Conservation (phyloP, 345 rosid genomes). For the Sisymbrium irio region DNA sequence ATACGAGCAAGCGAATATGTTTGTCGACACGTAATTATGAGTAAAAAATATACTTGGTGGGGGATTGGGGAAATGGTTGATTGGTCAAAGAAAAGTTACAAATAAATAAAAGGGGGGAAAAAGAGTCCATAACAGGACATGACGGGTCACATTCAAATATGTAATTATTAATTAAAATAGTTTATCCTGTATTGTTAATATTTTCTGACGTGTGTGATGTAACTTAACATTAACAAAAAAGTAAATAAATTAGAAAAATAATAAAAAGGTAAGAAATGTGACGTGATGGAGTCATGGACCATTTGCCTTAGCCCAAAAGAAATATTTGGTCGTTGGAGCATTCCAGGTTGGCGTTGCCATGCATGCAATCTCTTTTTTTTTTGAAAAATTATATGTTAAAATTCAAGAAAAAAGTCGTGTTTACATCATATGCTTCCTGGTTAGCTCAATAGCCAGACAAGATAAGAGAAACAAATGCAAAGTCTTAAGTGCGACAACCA, state of each 20-base stretch:
- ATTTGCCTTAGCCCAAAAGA: conserved; percentile 34
- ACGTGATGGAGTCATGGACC: conserved; percentile 9
- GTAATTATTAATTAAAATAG: conserved; percentile 13
- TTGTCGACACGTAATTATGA: conserved; percentile 5
- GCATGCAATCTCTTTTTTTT: no score
- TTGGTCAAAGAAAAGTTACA: conserved; percentile 28
- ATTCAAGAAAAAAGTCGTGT: no score
- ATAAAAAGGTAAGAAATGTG: conserved; percentile 8
- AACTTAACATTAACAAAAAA: not conserved
- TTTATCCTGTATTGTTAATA: conserved; percentile 6
- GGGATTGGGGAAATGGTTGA: not conserved
- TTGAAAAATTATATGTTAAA: no score
- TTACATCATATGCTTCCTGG: no score
- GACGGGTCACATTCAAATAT: conserved; percentile 6
- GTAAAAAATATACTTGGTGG: not conserved
- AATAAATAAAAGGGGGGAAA: not conserved
- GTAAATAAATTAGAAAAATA: not conserved
- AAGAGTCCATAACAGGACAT: not conserved
- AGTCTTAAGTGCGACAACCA: no score
- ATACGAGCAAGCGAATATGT: not conserved
- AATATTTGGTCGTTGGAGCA: conserved; percentile 24
- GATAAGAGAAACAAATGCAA: no score
- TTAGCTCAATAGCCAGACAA: no score
- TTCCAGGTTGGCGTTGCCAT: conserved; percentile 6
- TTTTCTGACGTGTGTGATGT: conserved; percentile 23